Evolutionary conservation across 2,329 filamentous ascomycete genomes (phyloP).

Genomic region (Pseudogymnoascus sp.): DNA sequence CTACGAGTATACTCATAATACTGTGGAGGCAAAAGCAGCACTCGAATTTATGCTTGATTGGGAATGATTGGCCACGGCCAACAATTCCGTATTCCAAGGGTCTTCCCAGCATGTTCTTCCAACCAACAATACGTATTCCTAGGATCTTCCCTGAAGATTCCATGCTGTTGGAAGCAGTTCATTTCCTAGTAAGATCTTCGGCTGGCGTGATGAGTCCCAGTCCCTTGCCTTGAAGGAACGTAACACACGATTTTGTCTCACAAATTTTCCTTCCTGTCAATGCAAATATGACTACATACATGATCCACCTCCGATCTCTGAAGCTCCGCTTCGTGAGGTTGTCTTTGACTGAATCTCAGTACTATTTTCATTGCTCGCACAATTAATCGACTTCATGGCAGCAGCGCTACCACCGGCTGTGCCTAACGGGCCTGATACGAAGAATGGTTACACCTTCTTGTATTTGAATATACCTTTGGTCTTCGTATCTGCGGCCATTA

Average conservation of each 20-base stretch:
- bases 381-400: not conserved
- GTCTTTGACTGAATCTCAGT: not conserved
- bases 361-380: not conserved
- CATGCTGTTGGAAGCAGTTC: not conserved
- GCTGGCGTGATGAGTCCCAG: not conserved
- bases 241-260: not conserved
- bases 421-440: constrained; percentile 8
- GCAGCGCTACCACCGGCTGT: not conserved
- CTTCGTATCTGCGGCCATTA: constrained; percentile 10
- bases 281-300: not conserved
- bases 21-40: not conserved
- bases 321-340: not conserved
- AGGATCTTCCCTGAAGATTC: not conserved
- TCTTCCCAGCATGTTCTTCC: not conserved
- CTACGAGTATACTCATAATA: not conserved
- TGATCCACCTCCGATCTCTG: not conserved
- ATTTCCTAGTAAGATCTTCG: not conserved
- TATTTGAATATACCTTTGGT: constrained; percentile 15
- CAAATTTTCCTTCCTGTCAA: not conserved
- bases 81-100: too few species aligned
- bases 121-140: not conserved
- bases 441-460: not conserved
- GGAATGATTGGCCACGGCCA: not conserved
- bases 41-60: not conserved
- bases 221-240: not conserved